A percentile compares a stretch with the other conserved stretches of the same genome.
Evolutionary conservation across 2,329 filamentous ascomycete genomes (phyloP).

Genomic region (Claviceps capensis): DNA sequence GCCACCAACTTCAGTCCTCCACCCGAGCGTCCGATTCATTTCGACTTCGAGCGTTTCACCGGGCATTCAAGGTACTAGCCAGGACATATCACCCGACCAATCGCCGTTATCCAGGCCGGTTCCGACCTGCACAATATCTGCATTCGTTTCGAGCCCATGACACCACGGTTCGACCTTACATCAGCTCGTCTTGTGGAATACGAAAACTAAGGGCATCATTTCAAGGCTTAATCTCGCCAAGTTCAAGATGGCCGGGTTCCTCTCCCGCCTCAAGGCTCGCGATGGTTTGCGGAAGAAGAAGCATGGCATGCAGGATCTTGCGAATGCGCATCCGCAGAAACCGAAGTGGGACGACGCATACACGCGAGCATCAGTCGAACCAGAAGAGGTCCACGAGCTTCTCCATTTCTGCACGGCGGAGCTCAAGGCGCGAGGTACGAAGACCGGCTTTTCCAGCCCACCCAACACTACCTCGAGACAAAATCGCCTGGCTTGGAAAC

Average conservation of each 20-base stretch:
- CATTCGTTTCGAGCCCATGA: neutral
- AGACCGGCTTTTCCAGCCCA: neutral
- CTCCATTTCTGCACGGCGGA: conserved; percentile 76
- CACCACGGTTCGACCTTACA: neutral
- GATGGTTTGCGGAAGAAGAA: conserved; percentile 61
- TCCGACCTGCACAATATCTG: neutral
- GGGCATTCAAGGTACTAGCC: neutral
- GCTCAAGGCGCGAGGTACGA: conserved; percentile 84
- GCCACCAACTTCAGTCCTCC: neutral
- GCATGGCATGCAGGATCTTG: conserved; percentile 35
- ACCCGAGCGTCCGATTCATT: neutral
- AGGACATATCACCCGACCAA: neutral
- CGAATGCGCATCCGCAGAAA: conserved; percentile 46
- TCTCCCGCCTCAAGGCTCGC: conserved; percentile 59
- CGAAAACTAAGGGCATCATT: neutral
- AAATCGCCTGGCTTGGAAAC: neutral
- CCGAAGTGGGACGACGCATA: conserved; percentile 83
- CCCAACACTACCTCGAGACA: neutral
- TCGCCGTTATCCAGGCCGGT: neutral
- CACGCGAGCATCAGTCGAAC: conserved; percentile 65
- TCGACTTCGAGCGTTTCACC: neutral
- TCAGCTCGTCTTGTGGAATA: neutral
- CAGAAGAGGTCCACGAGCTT: conserved; percentile 83
- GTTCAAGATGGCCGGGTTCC: conserved; percentile 40
- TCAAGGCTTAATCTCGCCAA: neutral